Base-by-base conservation (phyloP, 352 stramenopile species). In the Pythium myriotylum region DNA sequence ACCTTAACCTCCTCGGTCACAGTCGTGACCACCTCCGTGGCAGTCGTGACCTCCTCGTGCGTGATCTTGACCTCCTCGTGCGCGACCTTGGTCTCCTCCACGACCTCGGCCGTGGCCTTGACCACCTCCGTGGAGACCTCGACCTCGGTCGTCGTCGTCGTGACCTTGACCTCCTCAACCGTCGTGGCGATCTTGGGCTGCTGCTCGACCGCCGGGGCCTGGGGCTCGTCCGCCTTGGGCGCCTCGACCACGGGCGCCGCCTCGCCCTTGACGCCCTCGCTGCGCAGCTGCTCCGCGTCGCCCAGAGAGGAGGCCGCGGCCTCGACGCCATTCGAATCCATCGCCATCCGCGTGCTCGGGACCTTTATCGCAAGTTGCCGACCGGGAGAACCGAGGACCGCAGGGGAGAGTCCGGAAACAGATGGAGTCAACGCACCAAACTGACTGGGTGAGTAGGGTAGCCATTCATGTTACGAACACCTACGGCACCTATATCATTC, bases 261-360 rank as follows among this genome's bases (percentile, higher is more conserved):
- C n/a, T n/a, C n/a, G n/a, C n/a, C n/a, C n/a, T n/a, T n/a, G n/a
- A n/a, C n/a, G n/a, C n/a, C n/a, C n/a, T n/a, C n/a, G n/a, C n/a
- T n/a, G n/a, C n/a, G n/a, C n/a, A n/a, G n/a, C n/a, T n/a, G n/a
- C n/a, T n/a, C n/a, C n/a, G n/a, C n/a, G n/a, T 64, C 17, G 16
- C 43, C 24, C 9, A 45, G 41, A 13, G 52, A 50, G 37, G 52
- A n/a, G 20, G 45, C 33, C 20, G 48, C 40, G 22, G 57, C 57
- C 47, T 65, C 57, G 13, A 56, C 47, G 48, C 57, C 57, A 26
- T 43, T 61, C 3, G 60, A 67, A 22, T 67, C 60, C 60, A 61
- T 67, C 45, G 60, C 53, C 60, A 67, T 66, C 9, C 14, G 10
- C 32, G 5, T 41, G 24, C 10, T 49, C 7, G 19, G 43, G n/a